phyloP scores from a whole-genome alignment of 169 alveolate species.

The Plasmodium ovale region DNA sequence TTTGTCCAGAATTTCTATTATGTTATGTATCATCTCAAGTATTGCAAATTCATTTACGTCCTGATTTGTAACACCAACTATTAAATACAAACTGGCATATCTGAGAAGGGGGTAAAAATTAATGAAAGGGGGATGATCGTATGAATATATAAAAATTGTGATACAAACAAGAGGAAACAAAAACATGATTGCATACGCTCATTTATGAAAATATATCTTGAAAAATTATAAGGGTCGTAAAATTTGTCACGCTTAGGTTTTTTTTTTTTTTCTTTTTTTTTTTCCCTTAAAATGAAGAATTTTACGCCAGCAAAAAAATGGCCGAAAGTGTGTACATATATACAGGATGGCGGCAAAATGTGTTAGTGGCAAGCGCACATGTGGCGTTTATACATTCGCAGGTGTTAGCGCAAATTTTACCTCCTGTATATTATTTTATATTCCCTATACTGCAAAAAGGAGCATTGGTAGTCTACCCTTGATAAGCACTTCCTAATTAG shows the following conservation, averaged over 20 bases:
- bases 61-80: slow-evolving; percentile 89
- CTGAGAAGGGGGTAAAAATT: slow-evolving; percentile 79
- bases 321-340: too few relatives aligned
- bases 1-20: slow-evolving; percentile 97
- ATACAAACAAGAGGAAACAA: not conserved
- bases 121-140: not conserved
- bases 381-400: too few relatives aligned
- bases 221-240: not conserved
- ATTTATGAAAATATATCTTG: not conserved
- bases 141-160: not conserved
- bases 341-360: too few relatives aligned
- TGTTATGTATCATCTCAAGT: slow-evolving; percentile 97
- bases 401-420: slow-evolving; percentile 37
- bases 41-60: slow-evolving; percentile 96
- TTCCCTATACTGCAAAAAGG: slow-evolving; percentile 96
- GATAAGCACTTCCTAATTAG: slow-evolving; percentile 97
- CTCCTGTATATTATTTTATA: slow-evolving; percentile 94
- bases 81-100: slow-evolving; percentile 98
- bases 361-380: too few relatives aligned
- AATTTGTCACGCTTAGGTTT: not conserved
- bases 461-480: slow-evolving; percentile 96
- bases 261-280: not conserved
- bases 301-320: too few relatives aligned
- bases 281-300: too few relatives aligned
- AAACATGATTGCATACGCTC: not conserved